phyloP scores from a whole-genome alignment of 1,139 yeast species.

The Debaryomyces nepalensis region DNA sequence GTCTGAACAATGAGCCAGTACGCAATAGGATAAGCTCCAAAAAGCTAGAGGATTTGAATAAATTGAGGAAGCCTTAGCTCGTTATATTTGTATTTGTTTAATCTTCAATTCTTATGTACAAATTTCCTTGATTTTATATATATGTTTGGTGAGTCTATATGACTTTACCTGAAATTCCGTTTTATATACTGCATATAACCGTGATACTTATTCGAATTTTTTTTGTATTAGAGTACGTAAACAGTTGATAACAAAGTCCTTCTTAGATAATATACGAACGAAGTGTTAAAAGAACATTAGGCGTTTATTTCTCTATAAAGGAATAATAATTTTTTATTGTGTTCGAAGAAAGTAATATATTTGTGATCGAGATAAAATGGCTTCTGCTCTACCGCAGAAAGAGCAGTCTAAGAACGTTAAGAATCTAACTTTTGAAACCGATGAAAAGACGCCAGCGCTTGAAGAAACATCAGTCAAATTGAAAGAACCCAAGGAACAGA shows the following conservation, averaged over 20 bases:
- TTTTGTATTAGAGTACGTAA: conserved; percentile 1
- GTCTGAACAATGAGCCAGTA: conserved; percentile 5
- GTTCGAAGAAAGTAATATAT: background rate
- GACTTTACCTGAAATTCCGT: no score
- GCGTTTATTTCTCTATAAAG: background rate
- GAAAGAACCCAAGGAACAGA: background rate
- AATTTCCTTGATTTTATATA: background rate
- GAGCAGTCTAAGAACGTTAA: conserved; percentile 15
- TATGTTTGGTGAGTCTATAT: no score
- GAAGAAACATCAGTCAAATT: background rate
- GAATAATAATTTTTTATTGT: background rate
- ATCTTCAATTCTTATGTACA: conserved; percentile 3
- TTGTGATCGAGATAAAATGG: background rate
- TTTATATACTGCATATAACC: conserved; percentile 2
- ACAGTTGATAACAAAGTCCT: background rate
- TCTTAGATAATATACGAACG: background rate
- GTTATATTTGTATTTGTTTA: background rate
- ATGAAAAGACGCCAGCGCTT: background rate
- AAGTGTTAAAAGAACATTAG: background rate
- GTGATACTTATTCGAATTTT: background rate
- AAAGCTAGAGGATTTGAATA: conserved; percentile 23
- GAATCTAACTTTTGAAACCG: conserved; percentile 14
- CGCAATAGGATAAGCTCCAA: conserved; percentile 17
- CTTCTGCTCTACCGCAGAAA: conserved; percentile 9
- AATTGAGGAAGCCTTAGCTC: conserved; percentile 22